Conservation (phyloP, 208 protist genomes). For the Tritrichomonas foetus region DNA sequence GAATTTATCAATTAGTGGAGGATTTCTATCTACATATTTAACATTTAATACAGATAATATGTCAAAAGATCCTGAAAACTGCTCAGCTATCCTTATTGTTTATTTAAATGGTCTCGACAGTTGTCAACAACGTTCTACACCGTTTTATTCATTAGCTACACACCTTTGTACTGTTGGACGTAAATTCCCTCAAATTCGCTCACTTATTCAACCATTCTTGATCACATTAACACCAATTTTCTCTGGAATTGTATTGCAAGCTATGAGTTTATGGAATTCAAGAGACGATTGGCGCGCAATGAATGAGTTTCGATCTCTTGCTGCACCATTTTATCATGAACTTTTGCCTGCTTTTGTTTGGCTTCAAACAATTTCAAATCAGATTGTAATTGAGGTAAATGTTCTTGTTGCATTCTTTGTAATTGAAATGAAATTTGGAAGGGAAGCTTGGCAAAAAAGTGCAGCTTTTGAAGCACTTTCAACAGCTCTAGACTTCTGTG, state of each 20-base stretch:
- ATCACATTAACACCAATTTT: background rate
- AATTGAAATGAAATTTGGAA: background rate
- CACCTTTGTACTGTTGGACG: background rate
- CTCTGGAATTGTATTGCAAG: background rate
- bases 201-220: background rate
- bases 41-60: slow-evolving; percentile 33
- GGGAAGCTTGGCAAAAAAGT: background rate
- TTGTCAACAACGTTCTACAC: background rate
- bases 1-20: background rate
- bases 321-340: background rate
- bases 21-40: background rate
- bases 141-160: background rate
- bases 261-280: background rate
- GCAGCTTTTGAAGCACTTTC: background rate
- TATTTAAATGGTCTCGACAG: background rate
- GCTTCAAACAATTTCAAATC: background rate
- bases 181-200: background rate
- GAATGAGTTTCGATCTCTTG: background rate
- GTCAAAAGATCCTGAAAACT: background rate
- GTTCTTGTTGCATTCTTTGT: slow-evolving; percentile 28
- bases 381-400: background rate
- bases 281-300: background rate
- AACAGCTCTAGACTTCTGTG: background rate
- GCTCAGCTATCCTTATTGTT: background rate
- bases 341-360: background rate